Base-by-base conservation (phyloP, 108 stramenopile genomes). In the Cyclostephanos invisitatus region DNA sequence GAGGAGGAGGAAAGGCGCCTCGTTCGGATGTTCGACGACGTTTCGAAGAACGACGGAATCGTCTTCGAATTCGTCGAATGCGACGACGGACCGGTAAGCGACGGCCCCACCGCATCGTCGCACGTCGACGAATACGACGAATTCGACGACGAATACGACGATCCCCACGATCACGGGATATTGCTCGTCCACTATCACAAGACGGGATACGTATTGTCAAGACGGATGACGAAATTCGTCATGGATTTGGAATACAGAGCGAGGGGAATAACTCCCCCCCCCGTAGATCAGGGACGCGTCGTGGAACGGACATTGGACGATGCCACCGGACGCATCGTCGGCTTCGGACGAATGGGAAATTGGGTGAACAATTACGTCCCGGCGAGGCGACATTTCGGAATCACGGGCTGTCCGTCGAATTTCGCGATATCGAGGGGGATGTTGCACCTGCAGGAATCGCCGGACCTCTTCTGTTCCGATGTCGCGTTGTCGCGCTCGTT, bases 201-300 rank as follows among this genome's bases (percentile, higher is more conserved):
- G 57, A 80, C 78, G 14, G 78, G 78, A 24, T 80, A 64, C 40
- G 78, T 80, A 53, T 62, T 80, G 2, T 66, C 72, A 5, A 66
- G 78, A 6, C 38, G 50, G 29, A 46, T 80, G 48, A 80, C 56
- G 72, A 40, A 62, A 22, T 35, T 58, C 5, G 36, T 73, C 0
- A 36, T 28, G 14, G 44, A 63, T n/a, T 50, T 80, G 42, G 72
- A 80, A 10, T 32, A 32, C 2, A 5, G 2, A 17, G 27, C 56
- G 2, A 1, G 29, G 27, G 28, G 28, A 0, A 11, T 17, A 29
- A 10, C 3, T 15, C 29, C 56, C 11, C 56, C 56, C 7, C 17
- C 9, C 12, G 0, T 1, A 2, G 21, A 25, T 11, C 10, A 11
- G 29, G 32, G 42, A 38, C 38, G 28, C 24, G 24, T 5, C 20